Percentiles rank a stretch among this genome's conserved stretches.
phyloP scores from a whole-genome alignment of 192 early-diverging fungal species.

The Rhizophagus clarus region DNA sequence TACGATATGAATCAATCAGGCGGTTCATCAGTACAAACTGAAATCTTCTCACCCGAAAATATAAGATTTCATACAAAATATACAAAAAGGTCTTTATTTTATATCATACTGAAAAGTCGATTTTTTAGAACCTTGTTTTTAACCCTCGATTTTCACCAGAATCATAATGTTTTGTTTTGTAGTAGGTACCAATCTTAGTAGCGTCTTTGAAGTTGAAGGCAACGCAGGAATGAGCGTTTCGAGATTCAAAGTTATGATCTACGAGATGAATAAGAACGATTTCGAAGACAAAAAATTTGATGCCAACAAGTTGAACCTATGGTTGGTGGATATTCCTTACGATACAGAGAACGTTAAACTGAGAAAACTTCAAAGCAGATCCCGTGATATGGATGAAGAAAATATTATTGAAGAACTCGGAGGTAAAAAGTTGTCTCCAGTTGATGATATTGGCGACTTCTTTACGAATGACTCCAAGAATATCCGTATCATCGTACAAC shows the following conservation, averaged over 20 bases:
- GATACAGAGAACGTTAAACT: constrained; percentile 20
- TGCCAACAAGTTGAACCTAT: constrained; percentile 12
- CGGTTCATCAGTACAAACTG: no score
- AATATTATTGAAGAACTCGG: constrained; percentile 21
- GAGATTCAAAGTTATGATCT: constrained; percentile 4
- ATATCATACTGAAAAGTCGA: no score
- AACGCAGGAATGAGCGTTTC: not conserved
- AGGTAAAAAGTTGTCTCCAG: constrained; percentile 12
- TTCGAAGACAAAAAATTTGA: constrained; percentile 12
- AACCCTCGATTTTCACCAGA: constrained; percentile 21
- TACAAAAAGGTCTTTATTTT: no score
- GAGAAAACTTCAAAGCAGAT: constrained; percentile 26
- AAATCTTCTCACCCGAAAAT: no score
- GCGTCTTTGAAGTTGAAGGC: constrained; percentile 22
- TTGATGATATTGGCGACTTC: constrained; percentile 16
- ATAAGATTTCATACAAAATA: no score
- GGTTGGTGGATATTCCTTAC: no score
- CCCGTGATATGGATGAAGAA: constrained; percentile 5
- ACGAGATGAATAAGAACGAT: constrained; percentile 15
- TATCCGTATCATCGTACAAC: not conserved
- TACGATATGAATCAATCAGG: no score
- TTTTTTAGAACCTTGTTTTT: not conserved
- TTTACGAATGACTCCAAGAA: constrained; percentile 20
- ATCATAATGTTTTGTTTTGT: constrained; percentile 27
- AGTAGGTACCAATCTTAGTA: constrained; percentile 1